A percentile compares a stretch with the other conserved stretches of the same genome.
phyloP scores from a whole-genome alignment of 768 basidiomycete species.

The Leucosporidium scottii region DNA sequence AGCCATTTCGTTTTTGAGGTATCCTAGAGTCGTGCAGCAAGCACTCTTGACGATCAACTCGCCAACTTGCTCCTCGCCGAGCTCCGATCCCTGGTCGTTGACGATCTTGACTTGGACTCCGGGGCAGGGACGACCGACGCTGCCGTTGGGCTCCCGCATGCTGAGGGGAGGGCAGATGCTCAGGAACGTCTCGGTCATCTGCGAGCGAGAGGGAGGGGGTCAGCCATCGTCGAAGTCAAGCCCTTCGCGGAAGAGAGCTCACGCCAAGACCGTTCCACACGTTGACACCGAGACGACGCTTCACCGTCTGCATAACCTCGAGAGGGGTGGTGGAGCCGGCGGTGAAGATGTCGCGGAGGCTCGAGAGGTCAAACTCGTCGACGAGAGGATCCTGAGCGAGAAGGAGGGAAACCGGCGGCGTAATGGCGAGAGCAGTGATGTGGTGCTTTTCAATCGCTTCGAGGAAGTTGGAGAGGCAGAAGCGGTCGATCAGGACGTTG shows the following conservation, averaged over 20 bases:
- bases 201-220: too few species aligned
- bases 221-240: background rate
- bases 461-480: background rate
- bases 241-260: background rate
- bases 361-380: constrained; percentile 2
- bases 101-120: background rate
- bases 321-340: background rate
- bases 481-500: background rate
- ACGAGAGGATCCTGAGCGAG: constrained; percentile 1
- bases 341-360: background rate
- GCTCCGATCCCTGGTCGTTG: background rate
- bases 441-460: background rate
- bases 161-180: background rate
- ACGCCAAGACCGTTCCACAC: background rate
- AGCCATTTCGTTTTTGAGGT: background rate
- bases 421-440: background rate
- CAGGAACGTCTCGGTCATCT: constrained; percentile 7
- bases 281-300: background rate
- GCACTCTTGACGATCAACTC: background rate
- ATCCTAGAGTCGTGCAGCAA: background rate
- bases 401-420: background rate
- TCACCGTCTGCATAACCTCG: background rate
- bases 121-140: background rate
- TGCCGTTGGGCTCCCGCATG: background rate
- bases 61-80: background rate